These are phyloP conservation scores for Zalaria sp. DNA, from an alignment of 2,329 filamentous ascomycete species.

Conservation along the genomic window DNA sequence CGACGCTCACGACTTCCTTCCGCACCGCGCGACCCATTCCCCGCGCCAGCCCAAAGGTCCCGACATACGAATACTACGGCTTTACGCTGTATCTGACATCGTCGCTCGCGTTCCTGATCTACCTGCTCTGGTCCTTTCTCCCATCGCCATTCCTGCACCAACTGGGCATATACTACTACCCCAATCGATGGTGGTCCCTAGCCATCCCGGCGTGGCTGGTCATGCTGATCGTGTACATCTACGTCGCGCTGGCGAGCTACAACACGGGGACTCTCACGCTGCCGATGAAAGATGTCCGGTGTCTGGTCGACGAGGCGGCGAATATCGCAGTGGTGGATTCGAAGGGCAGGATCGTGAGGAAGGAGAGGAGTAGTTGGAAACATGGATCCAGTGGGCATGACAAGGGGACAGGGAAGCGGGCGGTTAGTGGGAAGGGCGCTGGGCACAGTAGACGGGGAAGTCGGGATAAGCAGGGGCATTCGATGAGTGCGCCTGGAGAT, in stretches of 20 bases:
- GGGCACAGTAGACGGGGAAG: slow-evolving; percentile 23
- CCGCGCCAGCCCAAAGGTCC: slow-evolving; percentile 78
- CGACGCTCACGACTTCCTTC: slow-evolving; percentile 40
- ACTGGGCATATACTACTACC: slow-evolving; percentile 91
- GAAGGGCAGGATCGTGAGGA: slow-evolving; percentile 43
- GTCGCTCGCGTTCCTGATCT: slow-evolving; percentile 62
- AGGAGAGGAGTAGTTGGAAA: slow-evolving; percentile 15
- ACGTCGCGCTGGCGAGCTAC: slow-evolving; percentile 79
- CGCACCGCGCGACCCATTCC: slow-evolving; percentile 52
- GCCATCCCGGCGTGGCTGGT: slow-evolving; percentile 85
- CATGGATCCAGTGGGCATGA: slow-evolving; percentile 16
- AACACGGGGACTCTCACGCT: slow-evolving; percentile 83
- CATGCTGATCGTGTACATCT: slow-evolving; percentile 80
- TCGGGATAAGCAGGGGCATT: slow-evolving; percentile 8
- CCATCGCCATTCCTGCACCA: slow-evolving; percentile 85
- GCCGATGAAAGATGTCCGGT: slow-evolving; percentile 66
- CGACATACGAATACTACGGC: slow-evolving; percentile 99
- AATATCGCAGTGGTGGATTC: slow-evolving; percentile 71
- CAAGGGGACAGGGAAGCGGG: slow-evolving; percentile 18
- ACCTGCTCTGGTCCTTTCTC: slow-evolving; percentile 74
- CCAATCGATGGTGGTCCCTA: slow-evolving; percentile 93
- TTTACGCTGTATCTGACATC: slow-evolving; percentile 93
- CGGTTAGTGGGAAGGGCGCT: slow-evolving; percentile 16
- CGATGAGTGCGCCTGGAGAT: slow-evolving; percentile 19
- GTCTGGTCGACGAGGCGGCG: slow-evolving; percentile 79